Evolutionary conservation across 2,329 filamentous ascomycete genomes (phyloP).

Genomic region (Lachnellula arida): DNA sequence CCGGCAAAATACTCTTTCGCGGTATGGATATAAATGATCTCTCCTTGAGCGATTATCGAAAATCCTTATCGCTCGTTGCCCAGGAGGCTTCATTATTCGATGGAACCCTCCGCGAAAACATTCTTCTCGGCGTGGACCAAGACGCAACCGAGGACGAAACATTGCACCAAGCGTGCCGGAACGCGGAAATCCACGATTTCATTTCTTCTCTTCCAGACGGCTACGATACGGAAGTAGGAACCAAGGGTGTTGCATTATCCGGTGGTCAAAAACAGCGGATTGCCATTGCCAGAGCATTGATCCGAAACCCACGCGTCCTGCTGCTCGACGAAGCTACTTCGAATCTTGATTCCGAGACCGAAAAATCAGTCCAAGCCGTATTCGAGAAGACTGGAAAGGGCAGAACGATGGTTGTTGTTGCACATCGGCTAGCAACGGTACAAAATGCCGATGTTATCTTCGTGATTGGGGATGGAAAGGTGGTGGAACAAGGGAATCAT

Average conservation of each 20-base stretch:
- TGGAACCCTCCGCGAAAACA: constrained; percentile 61
- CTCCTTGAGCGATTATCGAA: constrained; percentile 58
- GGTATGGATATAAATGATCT: constrained; percentile 52
- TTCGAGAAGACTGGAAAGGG: constrained; percentile 58
- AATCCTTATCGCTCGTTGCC: constrained; percentile 61
- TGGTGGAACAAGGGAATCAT: constrained; percentile 25
- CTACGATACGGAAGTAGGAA: constrained; percentile 86
- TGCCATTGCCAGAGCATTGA: constrained; percentile 71
- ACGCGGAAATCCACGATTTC: constrained; percentile 90
- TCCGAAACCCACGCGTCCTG: constrained; percentile 60
- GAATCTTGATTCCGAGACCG: constrained; percentile 45
- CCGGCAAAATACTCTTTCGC: constrained; percentile 60
- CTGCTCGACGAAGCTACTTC: constrained; percentile 71
- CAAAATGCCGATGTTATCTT: constrained; percentile 28
- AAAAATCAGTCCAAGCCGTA: constrained; percentile 54
- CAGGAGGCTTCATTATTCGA: constrained; percentile 70
- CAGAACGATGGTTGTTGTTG: constrained; percentile 42
- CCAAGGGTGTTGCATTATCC: constrained; percentile 82
- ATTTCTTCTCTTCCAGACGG: constrained; percentile 73
- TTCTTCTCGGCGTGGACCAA: constrained; percentile 56
- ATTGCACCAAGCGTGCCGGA: constrained; percentile 55
- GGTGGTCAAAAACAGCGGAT: constrained; percentile 95
- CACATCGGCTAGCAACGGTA: constrained; percentile 28
- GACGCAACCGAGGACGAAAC: constrained; percentile 50
- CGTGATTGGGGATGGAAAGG: constrained; percentile 23